Evolutionary conservation across 1,284 basidiomycete species (phyloP).

Genomic region (Puccinia hordei): DNA sequence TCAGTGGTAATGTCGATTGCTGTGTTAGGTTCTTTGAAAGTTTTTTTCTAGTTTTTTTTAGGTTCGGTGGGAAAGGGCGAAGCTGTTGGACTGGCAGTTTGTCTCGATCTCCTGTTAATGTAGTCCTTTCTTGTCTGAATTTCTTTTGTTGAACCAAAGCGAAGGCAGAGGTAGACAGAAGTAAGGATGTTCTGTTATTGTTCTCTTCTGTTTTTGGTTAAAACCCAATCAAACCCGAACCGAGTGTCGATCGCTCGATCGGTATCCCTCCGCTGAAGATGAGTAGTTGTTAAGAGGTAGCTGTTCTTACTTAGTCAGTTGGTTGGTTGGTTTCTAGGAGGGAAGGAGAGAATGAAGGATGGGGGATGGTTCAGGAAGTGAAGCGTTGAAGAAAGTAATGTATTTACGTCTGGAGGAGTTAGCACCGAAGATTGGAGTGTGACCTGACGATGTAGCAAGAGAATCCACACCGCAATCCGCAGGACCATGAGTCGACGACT

Average conservation of each 20-base stretch:
- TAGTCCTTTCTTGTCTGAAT: not conserved
- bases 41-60: not conserved
- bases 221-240: not conserved
- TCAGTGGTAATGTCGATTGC: not conserved
- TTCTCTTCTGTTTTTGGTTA: not conserved
- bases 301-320: not conserved
- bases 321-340: not conserved
- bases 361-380: too few species aligned
- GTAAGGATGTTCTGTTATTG: not conserved
- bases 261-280: not conserved
- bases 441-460: too few species aligned
- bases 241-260: slow-evolving; percentile 8
- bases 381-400: too few species aligned
- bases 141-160: not conserved
- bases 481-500: too few species aligned
- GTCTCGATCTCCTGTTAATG: not conserved
- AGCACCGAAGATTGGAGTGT: too few species aligned
- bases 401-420: too few species aligned
- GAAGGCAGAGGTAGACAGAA: not conserved
- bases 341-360: not conserved
- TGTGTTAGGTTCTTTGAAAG: not conserved
- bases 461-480: too few species aligned
- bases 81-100: not conserved
- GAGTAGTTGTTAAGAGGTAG: not conserved
- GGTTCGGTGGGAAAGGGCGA: not conserved